A percentile compares a stretch with the other conserved stretches of the same genome.
These are phyloP conservation scores for Holtermanniella nyarrowii DNA, from an alignment of 768 basidiomycete species.

Conservation along the genomic window DNA sequence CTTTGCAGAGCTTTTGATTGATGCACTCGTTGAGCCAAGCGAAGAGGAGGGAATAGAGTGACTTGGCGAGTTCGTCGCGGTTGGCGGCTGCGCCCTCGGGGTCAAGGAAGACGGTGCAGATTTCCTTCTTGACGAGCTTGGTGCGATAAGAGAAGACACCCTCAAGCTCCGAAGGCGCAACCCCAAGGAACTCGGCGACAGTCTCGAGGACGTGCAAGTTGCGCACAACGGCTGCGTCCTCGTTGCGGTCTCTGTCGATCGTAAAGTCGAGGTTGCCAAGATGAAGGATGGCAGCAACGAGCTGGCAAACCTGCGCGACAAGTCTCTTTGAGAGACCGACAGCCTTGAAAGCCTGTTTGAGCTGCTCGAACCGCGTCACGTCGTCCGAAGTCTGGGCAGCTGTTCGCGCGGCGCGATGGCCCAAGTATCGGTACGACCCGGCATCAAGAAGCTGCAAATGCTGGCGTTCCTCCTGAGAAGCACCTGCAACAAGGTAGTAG, in stretches of 20 bases:
- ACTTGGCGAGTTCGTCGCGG: conserved; percentile 85
- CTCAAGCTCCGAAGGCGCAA: conserved; percentile 55
- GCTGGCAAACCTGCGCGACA: conserved; percentile 89
- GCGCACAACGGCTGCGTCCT: conserved; percentile 84
- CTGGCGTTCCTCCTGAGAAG: conserved; percentile 72
- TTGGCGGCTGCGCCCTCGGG: conserved; percentile 87
- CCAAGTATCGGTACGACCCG: conserved; percentile 75
- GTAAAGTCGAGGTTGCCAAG: conserved; percentile 91
- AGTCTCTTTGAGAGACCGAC: conserved; percentile 87
- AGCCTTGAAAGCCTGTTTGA: conserved; percentile 85
- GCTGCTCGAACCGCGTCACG: conserved; percentile 77
- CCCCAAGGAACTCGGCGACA: conserved; percentile 84
- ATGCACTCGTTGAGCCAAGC: conserved; percentile 94
- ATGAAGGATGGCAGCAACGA: conserved; percentile 89
- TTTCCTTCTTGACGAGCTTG: conserved; percentile 83
- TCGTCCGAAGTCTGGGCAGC: conserved; percentile 53
- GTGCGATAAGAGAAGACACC: conserved; percentile 79
- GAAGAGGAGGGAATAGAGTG: conserved; percentile 86
- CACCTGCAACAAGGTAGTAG: conserved; percentile 90
- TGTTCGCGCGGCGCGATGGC: conserved; percentile 50
- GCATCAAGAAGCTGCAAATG: conserved; percentile 77
- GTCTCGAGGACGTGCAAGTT: conserved; percentile 72
- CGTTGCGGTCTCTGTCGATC: conserved; percentile 68
- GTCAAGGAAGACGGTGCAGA: conserved; percentile 95
- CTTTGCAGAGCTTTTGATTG: conserved; percentile 87